These are phyloP conservation scores for Begonia masoniana DNA, from an alignment of 306 rosid species.

Conservation along the genomic window DNA sequence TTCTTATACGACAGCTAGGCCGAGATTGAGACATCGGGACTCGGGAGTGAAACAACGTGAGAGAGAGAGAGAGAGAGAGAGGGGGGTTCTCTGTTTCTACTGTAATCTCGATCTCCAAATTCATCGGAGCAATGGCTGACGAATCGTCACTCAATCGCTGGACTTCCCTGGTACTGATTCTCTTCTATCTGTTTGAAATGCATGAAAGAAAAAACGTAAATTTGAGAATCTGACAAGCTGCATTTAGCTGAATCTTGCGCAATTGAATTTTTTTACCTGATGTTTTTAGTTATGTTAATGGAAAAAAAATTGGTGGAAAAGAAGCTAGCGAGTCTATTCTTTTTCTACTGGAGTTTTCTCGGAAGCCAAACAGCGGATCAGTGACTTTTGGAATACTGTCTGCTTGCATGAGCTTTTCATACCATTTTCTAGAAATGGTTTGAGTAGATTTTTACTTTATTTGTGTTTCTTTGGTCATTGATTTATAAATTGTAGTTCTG, in stretches of 20 bases:
- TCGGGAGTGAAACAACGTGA: background rate
- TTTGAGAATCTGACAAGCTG: background rate
- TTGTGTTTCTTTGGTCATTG: too few relatives aligned
- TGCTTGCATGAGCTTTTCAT: background rate
- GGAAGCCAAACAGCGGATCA: background rate
- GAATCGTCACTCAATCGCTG: constrained; percentile 69
- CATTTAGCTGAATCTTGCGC: background rate
- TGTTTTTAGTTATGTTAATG: background rate
- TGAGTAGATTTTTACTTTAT: background rate
- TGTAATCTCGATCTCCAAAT: constrained; percentile 2
- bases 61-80: background rate
- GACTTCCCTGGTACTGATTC: constrained; percentile 56
- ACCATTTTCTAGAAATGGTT: background rate
- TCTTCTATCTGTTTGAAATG: background rate
- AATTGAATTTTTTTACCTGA: background rate
- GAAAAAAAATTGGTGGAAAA: background rate
- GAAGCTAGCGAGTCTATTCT: background rate
- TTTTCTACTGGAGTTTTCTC: background rate
- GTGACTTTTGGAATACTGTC: background rate
- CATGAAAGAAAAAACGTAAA: constrained; percentile 3
- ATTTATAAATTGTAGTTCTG: too few relatives aligned
- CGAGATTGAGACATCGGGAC: background rate
- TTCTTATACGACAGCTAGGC: too few relatives aligned
- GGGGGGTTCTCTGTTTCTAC: background rate
- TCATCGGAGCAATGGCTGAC: constrained; percentile 30